These are phyloP conservation scores for Macroventuria anomochaeta DNA, from an alignment of 2,329 filamentous ascomycete species.

Conservation along the genomic window DNA sequence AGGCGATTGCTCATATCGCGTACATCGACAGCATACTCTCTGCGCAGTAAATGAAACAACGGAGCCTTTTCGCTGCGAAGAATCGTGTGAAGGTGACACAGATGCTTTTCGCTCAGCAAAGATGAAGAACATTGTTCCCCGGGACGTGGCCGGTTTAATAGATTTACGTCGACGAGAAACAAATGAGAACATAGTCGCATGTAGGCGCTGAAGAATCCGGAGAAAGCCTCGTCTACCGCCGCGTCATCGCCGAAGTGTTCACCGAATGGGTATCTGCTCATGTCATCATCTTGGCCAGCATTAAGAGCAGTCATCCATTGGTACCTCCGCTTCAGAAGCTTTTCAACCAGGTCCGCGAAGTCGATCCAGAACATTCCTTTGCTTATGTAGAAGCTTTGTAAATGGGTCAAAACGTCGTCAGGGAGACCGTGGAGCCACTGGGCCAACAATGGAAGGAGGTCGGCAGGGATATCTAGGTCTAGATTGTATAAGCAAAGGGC, in stretches of 20 bases:
- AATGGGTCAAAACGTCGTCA: conserved; percentile 26
- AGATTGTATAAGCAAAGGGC: not conserved
- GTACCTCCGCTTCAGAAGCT: conserved; percentile 38
- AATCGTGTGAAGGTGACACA: conserved; percentile 33
- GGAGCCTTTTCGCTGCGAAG: conserved; percentile 33
- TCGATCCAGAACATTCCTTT: conserved; percentile 46
- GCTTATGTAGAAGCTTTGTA: conserved; percentile 35
- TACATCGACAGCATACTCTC: conserved; percentile 35
- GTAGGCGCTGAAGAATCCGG: conserved; percentile 39
- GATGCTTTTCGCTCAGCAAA: conserved; percentile 40
- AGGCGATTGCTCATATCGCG: conserved; percentile 28
- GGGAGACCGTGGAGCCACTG: conserved; percentile 41
- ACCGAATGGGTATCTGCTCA: conserved; percentile 36
- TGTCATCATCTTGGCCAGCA: conserved; percentile 23
- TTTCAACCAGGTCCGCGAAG: conserved; percentile 36
- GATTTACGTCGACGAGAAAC: conserved; percentile 32
- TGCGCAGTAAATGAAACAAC: conserved; percentile 36
- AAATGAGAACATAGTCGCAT: conserved; percentile 35
- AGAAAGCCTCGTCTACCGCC: conserved; percentile 35
- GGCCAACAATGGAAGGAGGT: conserved; percentile 33
- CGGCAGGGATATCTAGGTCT: conserved; percentile 14
- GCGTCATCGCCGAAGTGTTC: conserved; percentile 32
- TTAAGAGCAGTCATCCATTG: conserved; percentile 21
- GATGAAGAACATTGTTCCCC: conserved; percentile 25
- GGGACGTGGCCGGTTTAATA: conserved; percentile 25